Base-by-base conservation (phyloP, 176 grass and related monocot species). In the Guadua angustifolia region DNA sequence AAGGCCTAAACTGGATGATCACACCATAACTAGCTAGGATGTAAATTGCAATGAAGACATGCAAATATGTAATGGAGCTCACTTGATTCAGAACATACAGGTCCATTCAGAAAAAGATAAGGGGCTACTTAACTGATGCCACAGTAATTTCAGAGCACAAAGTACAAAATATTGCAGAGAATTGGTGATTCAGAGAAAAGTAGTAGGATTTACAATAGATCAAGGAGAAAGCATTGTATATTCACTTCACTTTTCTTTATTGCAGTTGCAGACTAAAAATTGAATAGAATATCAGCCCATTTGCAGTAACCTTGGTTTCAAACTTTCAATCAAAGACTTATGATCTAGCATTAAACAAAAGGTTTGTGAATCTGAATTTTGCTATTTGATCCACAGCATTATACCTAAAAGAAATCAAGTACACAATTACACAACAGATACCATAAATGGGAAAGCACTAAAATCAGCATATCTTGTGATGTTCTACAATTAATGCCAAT, bases 301-400 rank as follows among this genome's bases (percentile, higher is more conserved):
- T 52, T 32, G 55, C 26, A 42, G 9, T 79, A 84, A 24, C 19
- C 66, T 57, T 56, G 7, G 66, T 58, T 79, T 84, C 38, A 79
- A 66, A 25, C 42, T 58, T 79, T 84, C 38, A 79, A 66, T 26
- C 42, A 58, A 64, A 67, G 46, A 12, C 51, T 22, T 58, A 58
- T 39, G 14, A 69, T 71, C 50, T 81, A 29, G 60, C 59, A 80
- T 14, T 45, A 79, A 11, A 10, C 79, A 82, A 66, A 47, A 67
- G 9, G 21, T 74, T 73, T 79, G 29, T 38, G 46, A 57, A 47
- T 73, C 1, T 63, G 32, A 61, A 61, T 62, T 9, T 60, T 75
- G 63, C 49, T 82, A 50, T 59, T 26, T 61, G 19, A 51, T 15
- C 7, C 42, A 9, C 42, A 43, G 42, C 42, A 43, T n/a, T 63